phyloP scores from a whole-genome alignment of 208 protist species.

The Histomonas meleagridis region DNA sequence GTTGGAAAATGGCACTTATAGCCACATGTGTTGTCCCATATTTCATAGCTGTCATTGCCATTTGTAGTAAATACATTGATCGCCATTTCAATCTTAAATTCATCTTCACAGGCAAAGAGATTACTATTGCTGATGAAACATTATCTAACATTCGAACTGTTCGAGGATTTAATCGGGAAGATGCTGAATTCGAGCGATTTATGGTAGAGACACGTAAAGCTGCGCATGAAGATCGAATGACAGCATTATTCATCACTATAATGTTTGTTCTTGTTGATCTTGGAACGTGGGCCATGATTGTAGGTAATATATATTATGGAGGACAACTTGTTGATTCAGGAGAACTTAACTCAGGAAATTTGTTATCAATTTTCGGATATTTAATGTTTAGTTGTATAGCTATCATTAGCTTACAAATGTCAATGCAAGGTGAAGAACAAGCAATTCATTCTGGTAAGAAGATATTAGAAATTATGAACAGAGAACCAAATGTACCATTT shows the following conservation, averaged over 20 bases:
- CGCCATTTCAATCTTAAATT: neutral
- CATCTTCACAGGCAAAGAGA: neutral
- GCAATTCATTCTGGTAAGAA: neutral
- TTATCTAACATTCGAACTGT: conserved; percentile 36
- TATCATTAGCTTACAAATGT: neutral
- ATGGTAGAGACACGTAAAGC: neutral
- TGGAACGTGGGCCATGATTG: neutral
- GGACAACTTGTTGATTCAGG: neutral
- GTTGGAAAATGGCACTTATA: neutral
- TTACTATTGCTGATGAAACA: conserved; percentile 41
- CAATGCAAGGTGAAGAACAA: neutral
- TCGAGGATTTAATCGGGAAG: conserved; percentile 21
- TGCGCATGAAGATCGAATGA: neutral
- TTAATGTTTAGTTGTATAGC: neutral
- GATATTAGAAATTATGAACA: neutral
- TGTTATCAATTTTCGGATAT: neutral
- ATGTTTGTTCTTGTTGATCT: neutral
- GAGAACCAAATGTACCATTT: neutral
- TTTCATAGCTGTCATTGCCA: neutral
- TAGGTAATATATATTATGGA: conserved; percentile 31
- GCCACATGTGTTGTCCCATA: neutral
- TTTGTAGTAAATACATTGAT: neutral
- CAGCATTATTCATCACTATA: neutral
- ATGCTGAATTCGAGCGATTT: neutral
- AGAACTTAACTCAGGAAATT: neutral